Base-by-base conservation (phyloP, 2,329 filamentous ascomycete species). In the Neofusicoccum kwambonambiense region DNA sequence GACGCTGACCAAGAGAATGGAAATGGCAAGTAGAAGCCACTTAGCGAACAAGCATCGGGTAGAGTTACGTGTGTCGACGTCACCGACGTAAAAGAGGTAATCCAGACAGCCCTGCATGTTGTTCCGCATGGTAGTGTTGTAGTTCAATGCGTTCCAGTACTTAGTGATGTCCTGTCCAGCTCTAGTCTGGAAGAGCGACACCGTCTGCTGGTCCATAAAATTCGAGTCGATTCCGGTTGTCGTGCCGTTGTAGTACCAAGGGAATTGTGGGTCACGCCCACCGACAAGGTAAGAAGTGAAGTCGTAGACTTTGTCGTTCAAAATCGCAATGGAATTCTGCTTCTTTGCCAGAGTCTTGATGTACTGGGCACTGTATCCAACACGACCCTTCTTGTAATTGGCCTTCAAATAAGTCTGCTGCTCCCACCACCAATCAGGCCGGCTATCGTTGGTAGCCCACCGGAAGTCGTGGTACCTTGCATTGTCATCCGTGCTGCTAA, bases 31-130 rank as follows among this genome's bases (percentile, higher is more conserved):
- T 19, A 98, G 84, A 69, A 99, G 87, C 78, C 98, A 99, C 66
- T 89, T 89, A 31, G 95, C 88, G 74, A 99, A 98, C 68, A 90
- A 83, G 81, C 95, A 99, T 66, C 87, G 87, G 0, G 87, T 78
- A 1, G 94, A 97, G 78, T 91, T 93, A 82, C 95, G 86, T 1
- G 94, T 98, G 75, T 99, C 95, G 3, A 97, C 83, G 67, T 96
- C 89, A 35, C 93, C 95, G 22, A 97, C 88, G 73, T 95, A 97
- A 81, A 98, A 99, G 42, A 99, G 84, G 70, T 97, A 96, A 79
- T 98, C 89, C 62, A 99, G 84, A 74, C 95, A 99, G 1, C 88
- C 82, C 74, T 89, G 82, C 91, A 96, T 96, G 39, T 88, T 84
- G 19, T 76, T 72, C 70, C 89, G 90, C 69, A 86, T 73, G 0